Base-by-base conservation (phyloP, 148 eudicot species). In the Camellia sinensis region DNA sequence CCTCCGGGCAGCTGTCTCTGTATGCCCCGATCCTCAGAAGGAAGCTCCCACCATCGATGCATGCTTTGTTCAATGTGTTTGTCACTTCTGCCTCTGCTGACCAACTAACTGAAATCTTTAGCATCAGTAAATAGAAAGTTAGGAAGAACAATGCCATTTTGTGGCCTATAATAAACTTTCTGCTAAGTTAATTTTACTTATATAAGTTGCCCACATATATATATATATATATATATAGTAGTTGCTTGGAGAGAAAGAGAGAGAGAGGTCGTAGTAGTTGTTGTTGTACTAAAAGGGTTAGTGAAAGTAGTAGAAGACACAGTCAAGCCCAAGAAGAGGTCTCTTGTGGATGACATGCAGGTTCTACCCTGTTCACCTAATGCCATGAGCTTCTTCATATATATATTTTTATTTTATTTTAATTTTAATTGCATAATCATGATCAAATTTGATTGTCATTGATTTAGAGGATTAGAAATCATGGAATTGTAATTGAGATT, bases 1-100 rank as follows among this genome's bases (percentile, higher is more conserved):
- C 92, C 76, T 92, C 90, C 0, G 98, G 95, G 76, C 98, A 94
- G 19, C 80, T 89, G 1, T 89, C 86, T 44, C 64, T 46, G 77
- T 93, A 91, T 40, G 81, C 80, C 43, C 87, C 93, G 15, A 81
- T 64, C 54, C 21, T 81, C 74, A 93, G 73, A 13, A 21, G 22
- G 41, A 83, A 54, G 46, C 54, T 75, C 64, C 56, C 86, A 11
- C 71, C 86, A 7, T 74, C 82, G 18, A 67, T 65, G 73, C 90
- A 89, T 61, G 76, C 73, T 77, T 82, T 63, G 6, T 74, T 76
- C 2, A 29, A 77, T 4, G 57, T 48, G 67, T 62, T 81, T 0
- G 87, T 80, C 5, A 76, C 14, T 7, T 71, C 78, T 29, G 80
- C 62, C 7, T 29, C 37, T 0, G 72, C 72, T 6, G 74, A 15